Evolutionary conservation across 352 stramenopile genomes (phyloP), one percentile per base, ranked within the genome.

Genomic region (Globisporangium alternatum): DNA sequence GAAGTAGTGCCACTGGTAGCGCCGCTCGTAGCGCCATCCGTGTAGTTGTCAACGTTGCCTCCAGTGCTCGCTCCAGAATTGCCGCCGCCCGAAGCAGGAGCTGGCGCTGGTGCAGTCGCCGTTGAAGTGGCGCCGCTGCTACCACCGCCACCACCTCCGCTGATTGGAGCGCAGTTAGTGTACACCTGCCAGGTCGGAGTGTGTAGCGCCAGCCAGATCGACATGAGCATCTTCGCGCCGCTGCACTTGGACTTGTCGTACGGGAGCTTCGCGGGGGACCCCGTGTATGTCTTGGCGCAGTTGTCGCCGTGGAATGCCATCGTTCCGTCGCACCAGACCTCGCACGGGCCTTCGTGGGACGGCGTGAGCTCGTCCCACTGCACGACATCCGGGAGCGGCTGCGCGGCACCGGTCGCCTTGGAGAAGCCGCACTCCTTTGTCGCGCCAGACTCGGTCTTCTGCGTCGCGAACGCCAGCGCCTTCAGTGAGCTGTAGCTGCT

Each of bases 291-390:
- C 45, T 53, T 53, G 45, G 45, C 45, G 21, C 45, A 53, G 45
- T 53, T 53, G 45, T 53, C 45, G 45, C 45, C 45, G 21, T 53
- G 45, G 45, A 53, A 53, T 31, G 45, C 45, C 45, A 53, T 53
- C 19, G 45, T 53, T 19, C 45, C 45, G 19, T 53, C 65, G 44
- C 65, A 70, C 65, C 65, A 70, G 45, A 70, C 21, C 45, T 70
- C 65, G 33, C 65, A 70, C 28, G 65, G 65, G 52, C 65, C 65
- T 60, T 66, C 58, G 39, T 64, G 58, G 21, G 58, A 64, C n/a
- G 58, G 17, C 28, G 58, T 64, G 19, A 64, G 22, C 19, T 64
- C 58, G n/a, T 43, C 39, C 58, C 58, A 64, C 21, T 64, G 43
- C 30, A 64, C 58, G 43, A 35, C 44, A 8, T 56, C 45, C 10